These are phyloP conservation scores for Rhizodiscina lignyota DNA, from an alignment of 495 filamentous ascomycete species.

Conservation along the genomic window DNA sequence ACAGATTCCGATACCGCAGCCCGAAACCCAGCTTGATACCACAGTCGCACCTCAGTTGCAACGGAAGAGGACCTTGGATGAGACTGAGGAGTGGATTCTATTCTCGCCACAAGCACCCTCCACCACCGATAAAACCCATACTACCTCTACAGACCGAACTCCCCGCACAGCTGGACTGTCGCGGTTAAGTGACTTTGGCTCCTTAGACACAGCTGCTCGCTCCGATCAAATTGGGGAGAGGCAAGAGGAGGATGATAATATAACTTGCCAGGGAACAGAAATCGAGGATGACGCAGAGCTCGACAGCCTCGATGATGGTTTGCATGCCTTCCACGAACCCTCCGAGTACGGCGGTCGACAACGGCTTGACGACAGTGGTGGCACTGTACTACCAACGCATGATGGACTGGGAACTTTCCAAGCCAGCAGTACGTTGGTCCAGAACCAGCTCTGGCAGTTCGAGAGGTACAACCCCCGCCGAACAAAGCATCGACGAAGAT, in stretches of 20 bases:
- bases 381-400: constrained; percentile 66
- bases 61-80: constrained; percentile 31
- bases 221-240: constrained; percentile 24
- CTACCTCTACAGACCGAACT: constrained; percentile 56
- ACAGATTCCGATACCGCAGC: constrained; percentile 33
- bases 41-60: too few relatives aligned
- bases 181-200: constrained; percentile 72
- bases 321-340: constrained; percentile 65
- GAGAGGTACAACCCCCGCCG: constrained; percentile 64
- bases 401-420: constrained; percentile 82
- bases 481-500: constrained; percentile 25
- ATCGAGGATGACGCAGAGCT: constrained; percentile 52
- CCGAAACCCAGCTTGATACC: constrained; percentile 26
- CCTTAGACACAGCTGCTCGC: constrained; percentile 46
- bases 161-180: constrained; percentile 57
- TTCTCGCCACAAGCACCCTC: constrained; percentile 56
- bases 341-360: constrained; percentile 32
- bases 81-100: constrained; percentile 88
- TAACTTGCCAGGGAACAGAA: constrained; percentile 29
- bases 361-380: constrained; percentile 30
- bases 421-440: constrained; percentile 31
- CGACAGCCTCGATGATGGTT: constrained; percentile 79
- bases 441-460: constrained; percentile 73
- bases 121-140: constrained; percentile 43
- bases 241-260: constrained; percentile 26